phyloP scores from a whole-genome alignment of 768 basidiomycete species.

The Pholiota microspora region DNA sequence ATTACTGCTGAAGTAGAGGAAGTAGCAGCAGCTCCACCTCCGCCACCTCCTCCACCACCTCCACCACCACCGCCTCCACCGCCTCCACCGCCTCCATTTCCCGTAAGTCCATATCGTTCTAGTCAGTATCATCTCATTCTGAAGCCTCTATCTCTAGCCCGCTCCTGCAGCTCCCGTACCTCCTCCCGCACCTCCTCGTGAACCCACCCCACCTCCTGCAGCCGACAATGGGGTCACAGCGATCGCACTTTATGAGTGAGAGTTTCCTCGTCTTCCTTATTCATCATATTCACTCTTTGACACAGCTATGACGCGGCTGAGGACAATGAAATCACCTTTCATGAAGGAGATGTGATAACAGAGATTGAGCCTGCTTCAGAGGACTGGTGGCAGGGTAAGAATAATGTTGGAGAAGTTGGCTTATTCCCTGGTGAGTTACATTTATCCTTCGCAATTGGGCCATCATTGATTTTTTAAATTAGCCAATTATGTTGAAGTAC shows the following conservation, averaged over 20 bases:
- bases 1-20: slow-evolving; percentile 34
- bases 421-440: slow-evolving; percentile 69
- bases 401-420: slow-evolving; percentile 52
- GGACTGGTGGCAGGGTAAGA: slow-evolving; percentile 87
- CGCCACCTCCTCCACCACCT: slow-evolving; percentile 56
- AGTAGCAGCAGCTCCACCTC: slow-evolving; percentile 45
- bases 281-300: not conserved
- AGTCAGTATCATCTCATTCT: not conserved
- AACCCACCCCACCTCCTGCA: slow-evolving; percentile 40
- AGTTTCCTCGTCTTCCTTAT: not conserved
- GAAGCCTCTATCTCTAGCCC: slow-evolving; percentile 11
- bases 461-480: not conserved
- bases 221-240: slow-evolving; percentile 60
- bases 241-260: slow-evolving; percentile 71
- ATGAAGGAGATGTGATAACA: slow-evolving; percentile 76
- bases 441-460: not conserved
- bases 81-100: slow-evolving; percentile 38
- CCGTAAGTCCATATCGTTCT: too few species aligned
- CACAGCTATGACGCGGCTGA: slow-evolving; percentile 84
- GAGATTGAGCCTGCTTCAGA: slow-evolving; percentile 80
- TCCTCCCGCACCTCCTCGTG: slow-evolving; percentile 48
- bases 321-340: slow-evolving; percentile 88
- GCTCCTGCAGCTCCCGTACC: slow-evolving; percentile 39
- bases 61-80: slow-evolving; percentile 51
- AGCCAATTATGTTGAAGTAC: slow-evolving; percentile 40